Percentiles rank a stretch among this genome's conserved stretches.
These are phyloP conservation scores for Ilyonectria sp. DNA, from an alignment of 2,329 filamentous ascomycete species.

Conservation along the genomic window DNA sequence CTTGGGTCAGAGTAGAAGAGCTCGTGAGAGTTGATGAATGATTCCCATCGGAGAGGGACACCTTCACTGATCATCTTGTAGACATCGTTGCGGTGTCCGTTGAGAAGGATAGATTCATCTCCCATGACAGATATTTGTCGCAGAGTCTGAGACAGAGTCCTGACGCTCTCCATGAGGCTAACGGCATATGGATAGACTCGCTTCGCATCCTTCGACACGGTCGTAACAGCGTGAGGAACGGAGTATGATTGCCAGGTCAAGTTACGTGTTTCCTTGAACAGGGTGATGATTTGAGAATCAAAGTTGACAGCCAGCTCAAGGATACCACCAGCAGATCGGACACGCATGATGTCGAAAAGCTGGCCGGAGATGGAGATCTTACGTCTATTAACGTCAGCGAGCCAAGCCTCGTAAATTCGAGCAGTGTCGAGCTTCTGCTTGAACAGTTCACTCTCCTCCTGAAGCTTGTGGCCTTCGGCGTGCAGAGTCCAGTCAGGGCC, in stretches of 20 bases:
- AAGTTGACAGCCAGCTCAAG: slow-evolving; percentile 96
- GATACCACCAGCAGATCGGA: slow-evolving; percentile 90
- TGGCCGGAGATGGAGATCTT: slow-evolving; percentile 94
- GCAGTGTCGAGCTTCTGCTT: slow-evolving; percentile 95
- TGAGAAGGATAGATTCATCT: slow-evolving; percentile 88
- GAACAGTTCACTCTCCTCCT: slow-evolving; percentile 92
- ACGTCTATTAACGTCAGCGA: slow-evolving; percentile 88
- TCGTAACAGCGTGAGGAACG: slow-evolving; percentile 94
- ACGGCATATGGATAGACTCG: slow-evolving; percentile 98
- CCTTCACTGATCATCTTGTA: slow-evolving; percentile 88
- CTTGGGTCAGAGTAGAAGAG: slow-evolving; percentile 74
- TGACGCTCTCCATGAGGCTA: slow-evolving; percentile 98
- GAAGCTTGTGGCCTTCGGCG: slow-evolving; percentile 93
- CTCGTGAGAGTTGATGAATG: slow-evolving; percentile 97
- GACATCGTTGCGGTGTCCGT: slow-evolving; percentile 92
- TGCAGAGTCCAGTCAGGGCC: slow-evolving; percentile 96
- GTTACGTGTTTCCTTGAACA: slow-evolving; percentile 99
- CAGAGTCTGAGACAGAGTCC: slow-evolving; percentile 90
- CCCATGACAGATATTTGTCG: slow-evolving; percentile 88
- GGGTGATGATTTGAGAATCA: slow-evolving; percentile 93
- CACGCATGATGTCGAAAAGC: slow-evolving; percentile 89
- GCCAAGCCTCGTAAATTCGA: slow-evolving; percentile 96
- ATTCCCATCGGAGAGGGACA: slow-evolving; percentile 94
- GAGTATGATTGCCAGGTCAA: slow-evolving; percentile 95
- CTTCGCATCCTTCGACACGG: slow-evolving; percentile 98